Percentiles rank a stretch among this genome's conserved stretches.
Conservation (phyloP, 2,329 filamentous ascomycete species). For the Clarireedia paspali region DNA sequence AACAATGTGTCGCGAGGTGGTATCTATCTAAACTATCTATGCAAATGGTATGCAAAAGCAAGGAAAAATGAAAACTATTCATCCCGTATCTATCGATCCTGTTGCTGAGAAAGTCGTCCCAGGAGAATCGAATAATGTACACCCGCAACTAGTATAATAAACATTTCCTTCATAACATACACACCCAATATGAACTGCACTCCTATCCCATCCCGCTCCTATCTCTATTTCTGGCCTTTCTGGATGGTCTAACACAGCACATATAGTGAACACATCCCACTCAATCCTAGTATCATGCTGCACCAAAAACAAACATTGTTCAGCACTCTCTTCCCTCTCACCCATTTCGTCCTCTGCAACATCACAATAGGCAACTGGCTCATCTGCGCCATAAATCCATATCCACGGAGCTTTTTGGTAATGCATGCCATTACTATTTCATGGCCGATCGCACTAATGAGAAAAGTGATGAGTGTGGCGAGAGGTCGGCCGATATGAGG, state of each 20-base stretch:
- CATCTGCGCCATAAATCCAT: conserved; percentile 94
- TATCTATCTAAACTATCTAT: no score
- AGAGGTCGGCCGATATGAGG: conserved; percentile 66
- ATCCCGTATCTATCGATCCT: no score
- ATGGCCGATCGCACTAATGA: conserved; percentile 82
- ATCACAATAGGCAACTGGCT: conserved; percentile 92
- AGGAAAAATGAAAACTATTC: no score
- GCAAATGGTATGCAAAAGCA: no score
- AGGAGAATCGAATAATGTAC: no score
- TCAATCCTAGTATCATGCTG: conserved; percentile 81
- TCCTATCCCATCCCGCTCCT: no score
- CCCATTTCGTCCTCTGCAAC: conserved; percentile 72
- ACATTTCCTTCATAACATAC: no score
- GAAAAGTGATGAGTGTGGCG: conserved; percentile 84
- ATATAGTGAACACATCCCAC: conserved; percentile 26
- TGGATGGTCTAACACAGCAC: not conserved
- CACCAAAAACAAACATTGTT: conserved; percentile 91
- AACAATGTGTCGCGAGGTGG: no score
- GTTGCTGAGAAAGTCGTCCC: no score
- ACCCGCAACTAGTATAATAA: no score
- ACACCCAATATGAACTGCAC: no score
- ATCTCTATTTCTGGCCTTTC: no score
- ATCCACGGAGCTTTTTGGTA: conserved; percentile 90
- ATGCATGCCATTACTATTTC: conserved; percentile 98
- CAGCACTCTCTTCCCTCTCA: conserved; percentile 66